Base-by-base conservation (phyloP, 2,329 filamentous ascomycete genomes). In the Stylonectria norvegica region DNA sequence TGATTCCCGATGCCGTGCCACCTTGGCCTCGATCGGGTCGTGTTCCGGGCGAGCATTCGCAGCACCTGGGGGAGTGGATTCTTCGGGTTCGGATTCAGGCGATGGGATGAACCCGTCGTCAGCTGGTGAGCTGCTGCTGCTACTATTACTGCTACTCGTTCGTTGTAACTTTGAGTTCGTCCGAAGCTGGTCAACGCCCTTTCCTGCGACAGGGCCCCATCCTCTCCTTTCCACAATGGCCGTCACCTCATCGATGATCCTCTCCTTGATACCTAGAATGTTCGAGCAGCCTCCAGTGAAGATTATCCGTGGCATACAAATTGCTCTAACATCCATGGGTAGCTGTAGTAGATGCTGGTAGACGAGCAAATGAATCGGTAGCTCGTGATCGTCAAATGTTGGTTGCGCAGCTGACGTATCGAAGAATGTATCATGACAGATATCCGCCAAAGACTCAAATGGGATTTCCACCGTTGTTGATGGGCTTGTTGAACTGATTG, bases 241-340 rank as follows among this genome's bases (percentile, higher is more conserved):
- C 4, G 76, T 74, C 1, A 97, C 66, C 54, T 97, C 90, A 41
- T 85, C 77, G 20, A 95, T 66, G 25, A 95, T 75, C 18, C 91
- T 80, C 17, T 76, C 73, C 50, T 87, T 89, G 18, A 98, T 68
- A 1, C 93, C 93, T 1, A 90, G 76, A 7, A 96, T 81, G 18
- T 77, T 77, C 5, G 89, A 81, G 34, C 85, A 85, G 2, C 89
- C 89, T 20, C 93, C 93, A 0, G 84, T 85, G 57, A 98, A 86
- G 12, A 95, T 72, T 32, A 97, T 86, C 27, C 91, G 85, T 1
- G 89, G 83, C 81, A 96, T 93, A 63, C 91, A 96, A 4, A 84
- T 67, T 1, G 86, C 83, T 17, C 93, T 81, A 4, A 90, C 81
- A 62, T 98, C 93, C 4, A 91, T 68, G 0, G 89, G 86, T 1